Evolutionary conservation across 2,329 filamentous ascomycete species (phyloP), one percentile per base, ranked within the genome.

Genomic region (Colletotrichum simmondsii): DNA sequence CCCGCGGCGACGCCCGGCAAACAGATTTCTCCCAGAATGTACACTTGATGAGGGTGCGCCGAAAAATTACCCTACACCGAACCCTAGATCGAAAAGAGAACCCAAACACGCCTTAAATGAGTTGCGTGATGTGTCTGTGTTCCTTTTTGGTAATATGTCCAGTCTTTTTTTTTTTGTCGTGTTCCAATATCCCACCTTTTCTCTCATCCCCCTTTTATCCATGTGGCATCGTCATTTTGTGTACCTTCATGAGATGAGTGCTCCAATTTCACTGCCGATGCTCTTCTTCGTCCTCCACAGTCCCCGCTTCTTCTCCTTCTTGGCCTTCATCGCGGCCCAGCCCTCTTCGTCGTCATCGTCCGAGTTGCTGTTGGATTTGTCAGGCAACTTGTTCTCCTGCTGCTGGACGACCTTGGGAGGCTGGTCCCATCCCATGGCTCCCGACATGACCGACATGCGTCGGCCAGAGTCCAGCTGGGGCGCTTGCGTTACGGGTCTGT

Each of bases 401-500:
- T 72, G 70, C 56, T 83, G 81, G 16, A 82, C 77, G 5, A 84
- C 78, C 64, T 85, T 86, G 4, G 80, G 82, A 12, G 78, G 77
- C 56, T 78, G 76, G 54, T 81, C 77, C 70, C 78, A 79, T 49
- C 77, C 76, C 5, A 83, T 75, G 10, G 82, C 83, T 11, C 84
- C 82, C 0, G 86, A 83, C 80, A 87, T 87, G 57, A 82, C 84
- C 26, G 84, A 75, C 62, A 28, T 77, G 62, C 16, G 79, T 72
- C 11, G 78, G 74, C 5, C 81, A 79, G 8, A 69, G 59, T 72
- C 71, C 49, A 71, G 61, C 14, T 64, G 65, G 28, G 85, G 86
- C 67, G 88, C 85, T 54, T 93, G 92, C 0, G 94, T 95, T 1
- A 98, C 96, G 1, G 97, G 95, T 58, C 97, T 91, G 83, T 99